Evolutionary conservation across 148 eudicot genomes (phyloP).

Genomic region (Rhododendron henanense): DNA sequence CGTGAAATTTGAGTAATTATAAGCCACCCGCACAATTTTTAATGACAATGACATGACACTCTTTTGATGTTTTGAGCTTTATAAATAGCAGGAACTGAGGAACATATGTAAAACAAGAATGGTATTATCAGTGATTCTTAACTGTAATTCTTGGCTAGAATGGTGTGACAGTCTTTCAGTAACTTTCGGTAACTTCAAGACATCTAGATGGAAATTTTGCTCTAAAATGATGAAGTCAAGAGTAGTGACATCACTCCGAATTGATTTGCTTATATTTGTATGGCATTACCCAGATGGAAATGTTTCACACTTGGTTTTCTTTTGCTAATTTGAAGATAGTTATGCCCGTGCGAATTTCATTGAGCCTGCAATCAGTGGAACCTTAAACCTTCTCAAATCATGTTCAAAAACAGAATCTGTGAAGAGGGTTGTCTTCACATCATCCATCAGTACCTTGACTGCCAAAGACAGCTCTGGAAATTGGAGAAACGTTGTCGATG

Average conservation of each 20-base stretch:
- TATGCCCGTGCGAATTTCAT: constrained; percentile 42
- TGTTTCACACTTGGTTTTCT: neutral
- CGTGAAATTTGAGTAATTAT: neutral
- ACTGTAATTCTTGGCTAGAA: neutral
- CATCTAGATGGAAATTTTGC: neutral
- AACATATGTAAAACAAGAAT: neutral
- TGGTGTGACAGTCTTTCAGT: neutral
- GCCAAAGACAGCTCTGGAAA: constrained; percentile 43
- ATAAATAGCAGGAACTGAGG: neutral
- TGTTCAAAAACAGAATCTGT: constrained; percentile 47
- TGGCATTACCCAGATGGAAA: neutral
- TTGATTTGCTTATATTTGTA: neutral
- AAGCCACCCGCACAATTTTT: neutral
- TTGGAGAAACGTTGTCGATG: constrained; percentile 54
- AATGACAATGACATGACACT: neutral
- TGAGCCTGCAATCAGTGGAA: constrained; percentile 65
- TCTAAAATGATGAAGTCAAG: neutral
- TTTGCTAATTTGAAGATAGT: constrained; percentile 34
- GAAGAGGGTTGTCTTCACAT: constrained; percentile 62
- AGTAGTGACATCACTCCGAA: neutral
- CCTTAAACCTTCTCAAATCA: constrained; percentile 57
- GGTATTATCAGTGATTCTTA: neutral
- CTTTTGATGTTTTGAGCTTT: neutral
- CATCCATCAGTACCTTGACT: constrained; percentile 73
- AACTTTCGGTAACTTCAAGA: neutral